Evolutionary conservation across 495 filamentous ascomycete genomes (phyloP).

Genomic region (Trichoderma orchidacearum): DNA sequence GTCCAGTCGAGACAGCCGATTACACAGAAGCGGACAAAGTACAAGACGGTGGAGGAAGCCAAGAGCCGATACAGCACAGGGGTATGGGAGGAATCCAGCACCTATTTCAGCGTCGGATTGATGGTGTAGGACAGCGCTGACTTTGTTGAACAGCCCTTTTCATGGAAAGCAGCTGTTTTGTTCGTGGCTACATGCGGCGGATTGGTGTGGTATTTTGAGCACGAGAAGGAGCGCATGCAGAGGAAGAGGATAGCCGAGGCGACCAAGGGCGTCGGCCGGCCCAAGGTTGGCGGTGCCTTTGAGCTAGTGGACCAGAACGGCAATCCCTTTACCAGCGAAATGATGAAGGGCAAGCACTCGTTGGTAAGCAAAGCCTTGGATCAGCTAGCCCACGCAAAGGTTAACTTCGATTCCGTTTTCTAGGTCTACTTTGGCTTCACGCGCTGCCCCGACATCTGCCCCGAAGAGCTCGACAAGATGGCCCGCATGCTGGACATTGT

Average conservation of each 20-base stretch:
- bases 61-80: conserved; percentile 37
- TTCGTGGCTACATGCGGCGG: conserved; percentile 68
- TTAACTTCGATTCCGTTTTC: background rate
- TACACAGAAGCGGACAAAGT: conserved; percentile 19
- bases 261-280: conserved; percentile 80
- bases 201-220: conserved; percentile 78
- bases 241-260: conserved; percentile 76
- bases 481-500: conserved; percentile 81
- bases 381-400: background rate
- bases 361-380: conserved; percentile 30
- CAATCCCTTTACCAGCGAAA: conserved; percentile 54
- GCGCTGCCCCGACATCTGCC: conserved; percentile 97
- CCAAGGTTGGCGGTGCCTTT: conserved; percentile 85
- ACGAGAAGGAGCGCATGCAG: conserved; percentile 80
- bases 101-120: background rate
- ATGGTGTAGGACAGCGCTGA: background rate
- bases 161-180: conserved; percentile 72
- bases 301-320: conserved; percentile 72
- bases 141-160: conserved; percentile 55
- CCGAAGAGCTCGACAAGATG: conserved; percentile 98
- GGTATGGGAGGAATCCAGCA: conserved; percentile 14
- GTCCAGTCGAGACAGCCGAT: conserved; percentile 12
- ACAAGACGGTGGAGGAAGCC: conserved; percentile 42
- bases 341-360: conserved; percentile 76
- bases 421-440: conserved; percentile 96